Percentiles rank a stretch among this genome's conserved stretches.
Conservation (phyloP, 2,329 filamentous ascomycete species). For the Ophiostoma piceae region DNA sequence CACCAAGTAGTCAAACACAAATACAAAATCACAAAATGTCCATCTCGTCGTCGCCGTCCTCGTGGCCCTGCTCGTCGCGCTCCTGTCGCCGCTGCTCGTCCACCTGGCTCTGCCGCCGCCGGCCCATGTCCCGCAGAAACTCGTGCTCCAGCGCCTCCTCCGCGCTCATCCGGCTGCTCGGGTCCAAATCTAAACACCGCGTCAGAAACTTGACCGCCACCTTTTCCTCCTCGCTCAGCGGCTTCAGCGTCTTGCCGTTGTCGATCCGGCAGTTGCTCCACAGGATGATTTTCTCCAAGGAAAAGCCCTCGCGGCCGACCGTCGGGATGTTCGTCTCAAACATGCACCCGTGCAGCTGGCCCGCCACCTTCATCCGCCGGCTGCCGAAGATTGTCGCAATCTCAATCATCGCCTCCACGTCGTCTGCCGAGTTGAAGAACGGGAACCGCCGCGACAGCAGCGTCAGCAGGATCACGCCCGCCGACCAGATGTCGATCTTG, state of each 20-base stretch:
- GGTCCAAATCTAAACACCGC: slow-evolving; percentile 70
- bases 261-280: slow-evolving; percentile 79
- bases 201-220: slow-evolving; percentile 68
- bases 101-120: slow-evolving; percentile 25
- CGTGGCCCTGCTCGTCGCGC: slow-evolving; percentile 21
- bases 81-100: slow-evolving; percentile 4
- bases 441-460: slow-evolving; percentile 88
- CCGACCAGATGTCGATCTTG: slow-evolving; percentile 95
- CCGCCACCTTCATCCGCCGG: slow-evolving; percentile 75
- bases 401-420: slow-evolving; percentile 95
- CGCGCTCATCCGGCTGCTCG: slow-evolving; percentile 66
- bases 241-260: slow-evolving; percentile 37
- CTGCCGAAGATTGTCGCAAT: slow-evolving; percentile 91
- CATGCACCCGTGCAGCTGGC: slow-evolving; percentile 79
- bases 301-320: slow-evolving; percentile 77
- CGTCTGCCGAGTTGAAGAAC: slow-evolving; percentile 98
- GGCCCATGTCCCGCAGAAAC: slow-evolving; percentile 48
- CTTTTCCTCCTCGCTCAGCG: slow-evolving; percentile 61
- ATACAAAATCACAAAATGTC: slow-evolving; percentile 36
- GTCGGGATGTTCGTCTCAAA: slow-evolving; percentile 92
- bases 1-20: too few species aligned
- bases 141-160: slow-evolving; percentile 67
- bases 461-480: slow-evolving; percentile 93
- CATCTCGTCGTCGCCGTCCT: slow-evolving; percentile 51
- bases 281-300: slow-evolving; percentile 85